A percentile compares a stretch with the other conserved stretches of the same genome.
phyloP scores from a whole-genome alignment of 2,329 filamentous ascomycete genomes.

The Cordyceps fumosorosea region DNA sequence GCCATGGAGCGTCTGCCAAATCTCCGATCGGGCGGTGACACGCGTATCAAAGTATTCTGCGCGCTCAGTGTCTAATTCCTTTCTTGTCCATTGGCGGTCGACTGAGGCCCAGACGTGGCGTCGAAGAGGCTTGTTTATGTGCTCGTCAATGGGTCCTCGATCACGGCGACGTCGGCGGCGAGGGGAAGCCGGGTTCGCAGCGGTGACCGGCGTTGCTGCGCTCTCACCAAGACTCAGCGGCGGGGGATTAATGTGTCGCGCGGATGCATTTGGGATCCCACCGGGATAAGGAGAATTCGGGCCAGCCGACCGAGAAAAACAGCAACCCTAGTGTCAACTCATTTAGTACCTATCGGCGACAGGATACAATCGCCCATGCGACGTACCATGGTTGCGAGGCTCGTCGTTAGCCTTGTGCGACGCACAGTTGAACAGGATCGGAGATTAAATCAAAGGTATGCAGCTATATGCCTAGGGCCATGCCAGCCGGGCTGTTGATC shows the following conservation, averaged over 20 bases:
- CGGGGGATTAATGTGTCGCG: constrained; percentile 46
- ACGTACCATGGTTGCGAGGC: constrained; percentile 5
- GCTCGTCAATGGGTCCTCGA: constrained; percentile 47
- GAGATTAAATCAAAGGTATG: not conserved
- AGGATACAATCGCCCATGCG: not conserved
- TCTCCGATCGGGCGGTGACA: constrained; percentile 67
- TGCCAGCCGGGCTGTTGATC: not conserved
- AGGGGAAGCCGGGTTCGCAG: constrained; percentile 17
- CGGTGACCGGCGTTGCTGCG: constrained; percentile 21
- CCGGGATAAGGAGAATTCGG: constrained; percentile 49
- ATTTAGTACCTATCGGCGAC: not conserved
- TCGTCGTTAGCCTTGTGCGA: not conserved
- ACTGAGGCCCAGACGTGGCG: constrained; percentile 60
- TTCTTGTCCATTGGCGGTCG: constrained; percentile 62
- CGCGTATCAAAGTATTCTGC: constrained; percentile 85
- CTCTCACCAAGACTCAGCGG: constrained; percentile 26
- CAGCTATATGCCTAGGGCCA: not conserved
- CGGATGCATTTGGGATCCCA: constrained; percentile 42
- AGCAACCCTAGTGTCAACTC: constrained; percentile 47
- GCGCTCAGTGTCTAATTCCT: constrained; percentile 63
- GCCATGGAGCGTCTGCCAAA: constrained; percentile 70
- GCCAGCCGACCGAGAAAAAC: constrained; percentile 46
- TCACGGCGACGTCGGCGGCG: constrained; percentile 29
- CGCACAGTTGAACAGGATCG: not conserved
- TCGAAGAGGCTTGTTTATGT: constrained; percentile 64